Conservation (phyloP, 495 filamentous ascomycete species). For the Physcia stellaris region DNA sequence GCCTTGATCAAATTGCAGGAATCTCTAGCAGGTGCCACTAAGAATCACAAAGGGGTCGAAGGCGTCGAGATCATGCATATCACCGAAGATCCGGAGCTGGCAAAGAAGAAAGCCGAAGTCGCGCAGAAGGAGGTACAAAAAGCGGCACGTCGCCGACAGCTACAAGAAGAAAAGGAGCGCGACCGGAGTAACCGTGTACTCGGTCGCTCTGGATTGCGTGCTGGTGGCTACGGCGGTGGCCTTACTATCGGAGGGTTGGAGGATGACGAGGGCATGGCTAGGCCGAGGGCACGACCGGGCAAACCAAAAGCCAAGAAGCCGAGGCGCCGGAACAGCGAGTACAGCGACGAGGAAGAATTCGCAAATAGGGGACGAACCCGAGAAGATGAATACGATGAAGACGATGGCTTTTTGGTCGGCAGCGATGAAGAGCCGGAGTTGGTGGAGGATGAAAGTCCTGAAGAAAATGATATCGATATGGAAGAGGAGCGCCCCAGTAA, state of each 20-base stretch:
- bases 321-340: constrained; percentile 36
- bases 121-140: constrained; percentile 58
- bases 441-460: constrained; percentile 45
- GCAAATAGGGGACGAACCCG: constrained; percentile 44
- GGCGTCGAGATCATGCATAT: constrained; percentile 43
- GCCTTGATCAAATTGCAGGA: constrained; percentile 64
- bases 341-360: constrained; percentile 49
- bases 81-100: constrained; percentile 67
- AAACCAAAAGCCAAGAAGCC: constrained; percentile 30
- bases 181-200: constrained; percentile 40
- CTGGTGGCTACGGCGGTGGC: constrained; percentile 36
- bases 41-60: constrained; percentile 41
- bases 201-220: constrained; percentile 31
- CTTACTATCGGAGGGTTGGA: constrained; percentile 66
- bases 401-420: constrained; percentile 63
- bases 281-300: constrained; percentile 24
- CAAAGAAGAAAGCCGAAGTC: constrained; percentile 58
- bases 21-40: constrained; percentile 47
- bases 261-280: constrained; percentile 40
- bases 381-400: constrained; percentile 74
- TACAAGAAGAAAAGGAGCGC: constrained; percentile 48
- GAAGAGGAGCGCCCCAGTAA: constrained; percentile 27
- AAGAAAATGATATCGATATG: constrained; percentile 44
- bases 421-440: constrained; percentile 59
- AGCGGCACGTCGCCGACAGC: constrained; percentile 53